Evolutionary conservation across 495 filamentous ascomycete species (phyloP).

Genomic region (Penicillium diatomitis): DNA sequence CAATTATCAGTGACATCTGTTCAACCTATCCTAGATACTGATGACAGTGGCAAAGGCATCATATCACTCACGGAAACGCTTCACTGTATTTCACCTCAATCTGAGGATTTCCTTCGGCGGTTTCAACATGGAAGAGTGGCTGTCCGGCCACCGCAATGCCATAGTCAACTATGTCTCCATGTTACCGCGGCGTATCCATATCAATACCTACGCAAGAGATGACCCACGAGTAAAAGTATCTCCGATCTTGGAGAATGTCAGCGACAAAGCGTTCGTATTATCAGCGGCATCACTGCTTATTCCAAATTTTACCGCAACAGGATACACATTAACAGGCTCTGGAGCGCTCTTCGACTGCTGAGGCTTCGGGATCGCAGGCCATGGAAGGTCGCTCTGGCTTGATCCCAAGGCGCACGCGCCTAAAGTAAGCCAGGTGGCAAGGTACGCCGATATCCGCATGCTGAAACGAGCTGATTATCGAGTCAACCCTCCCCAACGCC

Average conservation of each 20-base stretch:
- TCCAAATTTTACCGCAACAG: background rate
- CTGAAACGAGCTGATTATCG: no score
- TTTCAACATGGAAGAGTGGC: background rate
- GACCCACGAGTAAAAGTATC: background rate
- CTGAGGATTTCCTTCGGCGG: background rate
- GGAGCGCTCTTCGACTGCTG: background rate
- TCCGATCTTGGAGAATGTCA: background rate
- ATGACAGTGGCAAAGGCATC: no score
- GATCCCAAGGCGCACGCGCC: background rate
- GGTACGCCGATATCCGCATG: no score
- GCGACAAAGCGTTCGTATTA: background rate
- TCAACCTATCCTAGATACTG: background rate
- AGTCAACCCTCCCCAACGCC: no score
- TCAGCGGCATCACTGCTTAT: background rate
- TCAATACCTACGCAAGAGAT: no score
- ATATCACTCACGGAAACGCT: background rate
- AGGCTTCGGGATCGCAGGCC: background rate
- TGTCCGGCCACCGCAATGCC: background rate
- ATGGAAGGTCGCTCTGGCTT: background rate
- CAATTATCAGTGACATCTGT: no score
- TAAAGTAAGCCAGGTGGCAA: background rate
- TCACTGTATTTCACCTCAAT: constrained; percentile 1
- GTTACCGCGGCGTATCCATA: background rate
- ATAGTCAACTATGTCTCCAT: background rate
- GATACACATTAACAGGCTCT: background rate